Evolutionary conservation across 768 basidiomycete species (phyloP).

Genomic region (Boletellus emodensis): DNA sequence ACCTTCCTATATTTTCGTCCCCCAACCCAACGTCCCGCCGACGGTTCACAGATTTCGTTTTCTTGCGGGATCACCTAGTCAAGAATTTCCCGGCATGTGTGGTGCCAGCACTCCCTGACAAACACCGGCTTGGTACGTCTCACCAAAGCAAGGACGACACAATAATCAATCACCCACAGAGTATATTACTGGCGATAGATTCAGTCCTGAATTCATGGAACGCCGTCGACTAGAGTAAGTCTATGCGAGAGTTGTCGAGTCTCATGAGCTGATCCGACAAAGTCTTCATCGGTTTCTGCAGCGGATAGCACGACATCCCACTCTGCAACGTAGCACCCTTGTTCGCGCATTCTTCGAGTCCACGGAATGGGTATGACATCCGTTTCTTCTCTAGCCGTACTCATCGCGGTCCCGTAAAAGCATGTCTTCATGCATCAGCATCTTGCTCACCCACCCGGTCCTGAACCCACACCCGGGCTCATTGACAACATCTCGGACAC

Average conservation of each 20-base stretch:
- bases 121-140: slow-evolving; percentile 85
- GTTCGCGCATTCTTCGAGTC: slow-evolving; percentile 95
- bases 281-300: slow-evolving; percentile 93
- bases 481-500: slow-evolving; percentile 97
- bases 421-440: slow-evolving; percentile 98
- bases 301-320: slow-evolving; percentile 90
- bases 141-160: not conserved
- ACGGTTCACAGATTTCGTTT: slow-evolving; percentile 96
- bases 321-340: slow-evolving; percentile 84
- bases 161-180: slow-evolving; percentile 45
- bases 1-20: slow-evolving; percentile 80
- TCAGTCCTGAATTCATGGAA: slow-evolving; percentile 97
- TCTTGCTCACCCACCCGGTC: slow-evolving; percentile 83
- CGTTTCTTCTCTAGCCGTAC: not conserved
- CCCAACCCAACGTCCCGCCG: slow-evolving; percentile 73
- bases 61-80: slow-evolving; percentile 81
- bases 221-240: slow-evolving; percentile 81
- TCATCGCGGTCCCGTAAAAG: slow-evolving; percentile 37
- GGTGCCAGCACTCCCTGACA: slow-evolving; percentile 95
- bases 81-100: slow-evolving; percentile 96
- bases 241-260: not conserved
- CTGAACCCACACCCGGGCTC: slow-evolving; percentile 73
- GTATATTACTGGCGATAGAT: slow-evolving; percentile 96
- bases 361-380: slow-evolving; percentile 86
- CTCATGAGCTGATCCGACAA: slow-evolving; percentile 6